phyloP scores from a whole-genome alignment of 2,329 filamentous ascomycete species.

The Pseudogymnoascus sp. region DNA sequence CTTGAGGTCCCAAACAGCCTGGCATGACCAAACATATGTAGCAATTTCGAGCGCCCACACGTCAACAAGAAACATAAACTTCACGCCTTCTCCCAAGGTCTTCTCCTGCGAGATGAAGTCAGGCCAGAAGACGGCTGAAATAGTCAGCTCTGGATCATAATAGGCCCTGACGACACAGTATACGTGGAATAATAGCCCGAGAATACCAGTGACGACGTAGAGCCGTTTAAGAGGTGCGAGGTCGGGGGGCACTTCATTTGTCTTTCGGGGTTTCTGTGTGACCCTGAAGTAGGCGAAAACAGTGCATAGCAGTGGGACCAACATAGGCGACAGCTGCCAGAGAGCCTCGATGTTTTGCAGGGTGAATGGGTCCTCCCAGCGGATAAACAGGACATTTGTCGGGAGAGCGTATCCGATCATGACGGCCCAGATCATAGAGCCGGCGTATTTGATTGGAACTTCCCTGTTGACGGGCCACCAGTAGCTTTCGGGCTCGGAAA shows the following conservation, averaged over 20 bases:
- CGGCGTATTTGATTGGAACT: conserved; percentile 1
- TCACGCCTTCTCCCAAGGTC: not conserved
- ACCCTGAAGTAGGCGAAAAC: not conserved
- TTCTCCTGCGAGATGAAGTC: not conserved
- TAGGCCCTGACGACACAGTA: not conserved
- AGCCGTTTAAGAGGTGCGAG: not conserved
- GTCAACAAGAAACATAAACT: not conserved
- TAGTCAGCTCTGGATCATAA: not conserved
- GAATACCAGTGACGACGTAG: not conserved
- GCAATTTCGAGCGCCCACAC: not conserved
- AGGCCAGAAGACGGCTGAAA: not conserved
- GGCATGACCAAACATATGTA: not conserved
- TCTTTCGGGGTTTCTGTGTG: not conserved
- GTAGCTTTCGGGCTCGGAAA: conserved; percentile 2
- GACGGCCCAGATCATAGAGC: not conserved
- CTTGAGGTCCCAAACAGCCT: conserved; percentile 1
- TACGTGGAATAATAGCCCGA: not conserved
- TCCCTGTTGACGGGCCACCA: not conserved
- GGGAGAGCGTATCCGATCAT: conserved; percentile 1
- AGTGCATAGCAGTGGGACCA: not conserved
- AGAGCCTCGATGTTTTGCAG: not conserved
- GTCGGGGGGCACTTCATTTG: not conserved
- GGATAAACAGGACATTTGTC: conserved; percentile 2
- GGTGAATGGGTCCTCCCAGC: not conserved
- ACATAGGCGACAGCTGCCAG: not conserved